Base-by-base conservation (phyloP, 495 filamentous ascomycete species). In the Amorphotheca resinae region DNA sequence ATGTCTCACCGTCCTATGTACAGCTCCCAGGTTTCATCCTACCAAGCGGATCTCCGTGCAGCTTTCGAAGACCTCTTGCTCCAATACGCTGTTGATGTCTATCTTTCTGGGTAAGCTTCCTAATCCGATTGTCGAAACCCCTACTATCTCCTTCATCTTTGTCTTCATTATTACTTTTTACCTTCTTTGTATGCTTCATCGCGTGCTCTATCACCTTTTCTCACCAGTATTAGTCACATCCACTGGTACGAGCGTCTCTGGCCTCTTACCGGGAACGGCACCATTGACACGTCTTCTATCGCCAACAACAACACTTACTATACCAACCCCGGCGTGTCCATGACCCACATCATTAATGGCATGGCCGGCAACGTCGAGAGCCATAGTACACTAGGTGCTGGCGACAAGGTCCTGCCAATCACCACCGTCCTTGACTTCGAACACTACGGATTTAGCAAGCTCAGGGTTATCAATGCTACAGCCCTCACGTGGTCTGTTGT, bases 1-100 rank as follows among this genome's bases (percentile, higher is more conserved):
- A 66, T 65, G 11, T 65, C 66, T 6, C 71, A 77, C 54, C 55
- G 72, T 5, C 69, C 71, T 0, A 72, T 68, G 64, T 76, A 74
- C 55, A 52, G 48, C 44, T 56, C 50, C 22, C 22, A 41, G 9
- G 38, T 45, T 38, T 45, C 54, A 3, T 48, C 51, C 11, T 53
- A 63, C 26, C 63, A 55, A 38, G 58, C 56, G 20, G 50, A 59
- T 9, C 58, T 67, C 2, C 49, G 49, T 20, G 43, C 35, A 18
- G 55, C 52, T 22, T 75, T 75, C 33, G 67, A 75, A 43, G 48
- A 48, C 2, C 31, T 75, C 9, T 51, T 73, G 28, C 61, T 68
- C 30, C 43, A 61, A 18, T 66, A 69, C 48, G 63, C 61, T 4
- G 71, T 75, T 15, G 71, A 75, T 45, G 51, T 69, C 7, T 69